A percentile compares a stretch with the other conserved stretches of the same genome.
phyloP scores from a whole-genome alignment of 257 asterid genomes.

The Salvia rosmarinus region DNA sequence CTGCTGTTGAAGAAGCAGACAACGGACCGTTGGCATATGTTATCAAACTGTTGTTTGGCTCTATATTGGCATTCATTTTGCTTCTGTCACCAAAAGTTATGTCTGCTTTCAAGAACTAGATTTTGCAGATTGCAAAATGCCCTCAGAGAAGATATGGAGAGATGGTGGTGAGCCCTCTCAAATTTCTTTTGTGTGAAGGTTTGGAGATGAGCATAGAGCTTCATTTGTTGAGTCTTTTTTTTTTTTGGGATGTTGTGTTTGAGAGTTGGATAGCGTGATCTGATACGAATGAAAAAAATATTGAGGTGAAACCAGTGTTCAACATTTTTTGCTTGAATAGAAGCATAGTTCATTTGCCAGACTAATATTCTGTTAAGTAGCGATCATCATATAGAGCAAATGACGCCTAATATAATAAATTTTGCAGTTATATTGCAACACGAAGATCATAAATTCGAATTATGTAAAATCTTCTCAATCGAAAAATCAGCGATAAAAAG shows the following conservation, averaged over 20 bases:
- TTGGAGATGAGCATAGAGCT: background rate
- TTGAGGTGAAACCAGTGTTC: no score
- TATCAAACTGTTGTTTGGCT: no score
- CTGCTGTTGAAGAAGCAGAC: conserved; percentile 45
- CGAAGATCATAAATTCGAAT: no score
- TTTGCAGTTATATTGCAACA: no score
- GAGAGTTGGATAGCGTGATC: background rate
- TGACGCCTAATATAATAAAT: no score
- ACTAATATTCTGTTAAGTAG: no score
- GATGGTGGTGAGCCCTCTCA: background rate
- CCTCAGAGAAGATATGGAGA: background rate
- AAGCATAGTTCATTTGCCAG: no score
- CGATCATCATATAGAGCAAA: no score
- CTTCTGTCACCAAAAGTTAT: conserved; percentile 61
- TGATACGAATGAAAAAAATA: background rate
- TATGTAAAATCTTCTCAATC: no score
- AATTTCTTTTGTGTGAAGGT: background rate
- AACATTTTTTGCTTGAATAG: no score
- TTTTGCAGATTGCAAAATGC: conserved; percentile 26
- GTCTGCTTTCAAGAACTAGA: conserved; percentile 51
- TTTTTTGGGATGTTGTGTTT: background rate
- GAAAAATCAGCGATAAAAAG: no score
- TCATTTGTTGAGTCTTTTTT: background rate
- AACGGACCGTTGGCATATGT: no score
- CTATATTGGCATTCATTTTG: conserved; percentile 67